Conservation (phyloP, 106 monocot species). For the Narthecium ossifragum region DNA sequence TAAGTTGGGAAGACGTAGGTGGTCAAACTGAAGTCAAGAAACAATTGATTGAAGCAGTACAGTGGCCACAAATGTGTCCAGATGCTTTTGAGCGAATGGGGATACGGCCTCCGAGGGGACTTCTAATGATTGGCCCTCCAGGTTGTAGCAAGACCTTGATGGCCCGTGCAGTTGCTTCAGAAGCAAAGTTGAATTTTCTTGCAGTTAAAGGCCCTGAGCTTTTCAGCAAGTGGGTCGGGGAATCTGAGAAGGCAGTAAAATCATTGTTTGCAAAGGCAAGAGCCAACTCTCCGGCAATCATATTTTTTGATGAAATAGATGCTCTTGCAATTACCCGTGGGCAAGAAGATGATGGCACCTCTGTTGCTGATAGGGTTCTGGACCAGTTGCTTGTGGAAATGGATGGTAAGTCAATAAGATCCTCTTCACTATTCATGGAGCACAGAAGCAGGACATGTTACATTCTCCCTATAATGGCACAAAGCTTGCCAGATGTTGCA, state of each 20-base stretch:
- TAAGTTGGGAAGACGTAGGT: slow-evolving; percentile 89
- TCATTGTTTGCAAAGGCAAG: slow-evolving; percentile 88
- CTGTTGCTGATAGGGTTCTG: slow-evolving; percentile 83
- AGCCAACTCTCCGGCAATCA: slow-evolving; percentile 88
- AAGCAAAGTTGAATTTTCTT: slow-evolving; percentile 91
- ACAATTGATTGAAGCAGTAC: slow-evolving; percentile 82
- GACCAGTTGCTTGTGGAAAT: slow-evolving; percentile 89
- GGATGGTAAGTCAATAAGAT: slow-evolving; percentile 75
- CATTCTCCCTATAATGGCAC: not conserved
- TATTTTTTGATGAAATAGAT: slow-evolving; percentile 99
- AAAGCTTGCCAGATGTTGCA: no score
- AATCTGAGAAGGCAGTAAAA: slow-evolving; percentile 93
- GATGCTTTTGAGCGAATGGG: slow-evolving; percentile 72
- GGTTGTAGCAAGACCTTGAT: slow-evolving; percentile 96
- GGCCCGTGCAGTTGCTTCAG: slow-evolving; percentile 98
- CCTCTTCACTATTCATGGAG: not conserved
- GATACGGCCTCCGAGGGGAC: slow-evolving; percentile 58
- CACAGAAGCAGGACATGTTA: not conserved
- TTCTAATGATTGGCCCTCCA: slow-evolving; percentile 90
- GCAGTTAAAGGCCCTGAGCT: slow-evolving; percentile 97
- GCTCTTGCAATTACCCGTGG: slow-evolving; percentile 86
- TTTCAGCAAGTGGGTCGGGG: slow-evolving; percentile 97
- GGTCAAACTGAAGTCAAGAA: slow-evolving; percentile 73
- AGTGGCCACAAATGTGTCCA: slow-evolving; percentile 67
- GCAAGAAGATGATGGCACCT: slow-evolving; percentile 69